Conservation (phyloP, 2,329 filamentous ascomycete species). For the Ceratocystis alfenasii region DNA sequence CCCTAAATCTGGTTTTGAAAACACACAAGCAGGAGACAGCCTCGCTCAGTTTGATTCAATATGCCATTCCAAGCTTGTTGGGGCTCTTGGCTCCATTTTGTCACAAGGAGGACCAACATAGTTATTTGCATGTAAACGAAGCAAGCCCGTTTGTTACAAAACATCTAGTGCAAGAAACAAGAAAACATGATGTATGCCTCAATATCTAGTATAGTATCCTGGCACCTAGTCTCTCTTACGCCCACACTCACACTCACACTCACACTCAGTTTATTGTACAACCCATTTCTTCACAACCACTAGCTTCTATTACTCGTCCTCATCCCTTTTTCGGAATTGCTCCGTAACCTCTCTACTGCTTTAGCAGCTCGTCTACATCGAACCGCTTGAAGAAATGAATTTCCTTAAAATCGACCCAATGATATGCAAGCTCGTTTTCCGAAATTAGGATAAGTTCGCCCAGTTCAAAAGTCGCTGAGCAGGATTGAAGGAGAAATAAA, state of each 20-base stretch:
- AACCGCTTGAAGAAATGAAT: slow-evolving; percentile 51
- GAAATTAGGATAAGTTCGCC: slow-evolving; percentile 64
- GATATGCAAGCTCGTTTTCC: slow-evolving; percentile 64
- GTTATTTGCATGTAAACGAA: neutral
- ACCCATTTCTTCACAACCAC: neutral
- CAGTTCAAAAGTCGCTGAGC: slow-evolving; percentile 8
- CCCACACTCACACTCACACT: too few species aligned
- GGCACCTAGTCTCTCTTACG: too few species aligned
- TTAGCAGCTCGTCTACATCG: slow-evolving; percentile 42
- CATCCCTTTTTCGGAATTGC: neutral
- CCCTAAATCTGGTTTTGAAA: too few species aligned
- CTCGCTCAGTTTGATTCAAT: slow-evolving; percentile 5
- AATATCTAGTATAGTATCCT: too few species aligned
- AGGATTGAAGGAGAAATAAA: neutral
- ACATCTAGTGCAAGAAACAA: too few species aligned
- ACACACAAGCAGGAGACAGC: neutral
- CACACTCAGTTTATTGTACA: neutral
- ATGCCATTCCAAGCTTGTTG: neutral
- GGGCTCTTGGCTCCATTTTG: neutral
- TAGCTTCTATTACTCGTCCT: neutral
- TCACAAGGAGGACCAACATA: neutral
- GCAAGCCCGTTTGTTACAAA: too few species aligned
- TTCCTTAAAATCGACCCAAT: slow-evolving; percentile 57
- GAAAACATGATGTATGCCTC: too few species aligned
- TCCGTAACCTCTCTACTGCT: neutral